phyloP scores from a whole-genome alignment of 1,139 yeast genomes.

The Magnusiomyces suaveolens region DNA sequence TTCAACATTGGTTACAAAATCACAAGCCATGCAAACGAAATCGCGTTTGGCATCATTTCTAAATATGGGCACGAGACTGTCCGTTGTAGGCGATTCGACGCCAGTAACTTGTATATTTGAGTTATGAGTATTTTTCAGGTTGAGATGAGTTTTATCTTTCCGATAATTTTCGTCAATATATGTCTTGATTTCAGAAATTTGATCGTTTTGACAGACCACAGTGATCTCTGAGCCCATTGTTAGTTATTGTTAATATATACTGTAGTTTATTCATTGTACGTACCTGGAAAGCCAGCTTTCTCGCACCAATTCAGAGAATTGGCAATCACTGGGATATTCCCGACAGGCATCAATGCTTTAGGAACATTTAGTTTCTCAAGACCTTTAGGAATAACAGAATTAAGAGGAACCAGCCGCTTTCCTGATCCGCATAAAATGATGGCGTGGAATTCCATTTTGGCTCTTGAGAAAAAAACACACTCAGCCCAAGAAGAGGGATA shows the following conservation, averaged over 20 bases:
- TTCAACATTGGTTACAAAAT: conserved; percentile 82
- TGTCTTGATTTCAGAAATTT: conserved; percentile 19
- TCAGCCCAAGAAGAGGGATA: too few relatives aligned
- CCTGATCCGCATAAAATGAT: conserved; percentile 85
- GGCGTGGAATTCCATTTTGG: conserved; percentile 94
- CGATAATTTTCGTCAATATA: conserved; percentile 29
- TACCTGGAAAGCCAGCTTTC: conserved; percentile 40
- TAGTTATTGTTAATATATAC: not conserved
- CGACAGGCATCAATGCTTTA: conserved; percentile 82
- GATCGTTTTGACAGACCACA: conserved; percentile 9
- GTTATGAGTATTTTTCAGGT: conserved; percentile 12
- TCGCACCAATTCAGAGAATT: conserved; percentile 92
- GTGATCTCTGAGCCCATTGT: conserved; percentile 5
- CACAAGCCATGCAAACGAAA: conserved; percentile 83
- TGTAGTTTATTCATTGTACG: conserved; percentile 4
- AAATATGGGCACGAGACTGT: conserved; percentile 49
- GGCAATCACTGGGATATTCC: conserved; percentile 81
- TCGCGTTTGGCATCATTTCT: conserved; percentile 39
- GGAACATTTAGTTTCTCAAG: conserved; percentile 41
- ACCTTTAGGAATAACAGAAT: conserved; percentile 8
- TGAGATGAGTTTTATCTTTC: conserved; percentile 13
- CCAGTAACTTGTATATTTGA: conserved; percentile 15
- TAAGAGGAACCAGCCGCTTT: conserved; percentile 55
- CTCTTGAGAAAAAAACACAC: too few relatives aligned
- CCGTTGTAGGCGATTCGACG: conserved; percentile 40